Base-by-base conservation (phyloP, 1,139 yeast genomes). In the Yamadazyma blattariae region DNA sequence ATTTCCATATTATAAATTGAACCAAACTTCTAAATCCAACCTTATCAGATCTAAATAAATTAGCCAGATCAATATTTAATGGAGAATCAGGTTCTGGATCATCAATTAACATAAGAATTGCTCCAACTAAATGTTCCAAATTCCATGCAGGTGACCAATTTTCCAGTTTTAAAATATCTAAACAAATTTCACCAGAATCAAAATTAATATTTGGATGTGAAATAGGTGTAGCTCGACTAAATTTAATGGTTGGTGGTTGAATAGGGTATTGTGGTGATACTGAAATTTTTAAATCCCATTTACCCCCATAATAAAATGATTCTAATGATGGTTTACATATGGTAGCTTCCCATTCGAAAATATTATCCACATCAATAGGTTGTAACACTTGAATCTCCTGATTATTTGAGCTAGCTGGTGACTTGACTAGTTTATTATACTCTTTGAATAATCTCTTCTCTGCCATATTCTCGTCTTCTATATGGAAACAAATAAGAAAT, bases 71-170 rank as follows among this genome's bases (percentile, higher is more conserved):
- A 19, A 89, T 72, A 52, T 89, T 87, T 32, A 89, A 63, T 1
- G 97, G 97, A 25, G 90, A 80, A 47, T 84, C 84, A 0, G 95
- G 92, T 52, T 84, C 96, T 0, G 96, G 96, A 37, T 79, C 79
- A 37, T 74, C 78, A 16, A 89, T 59, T 43, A 89, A 69, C 52
- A 80, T 71, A 37, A 82, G 63, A 1, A 88, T 77, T 0, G 96
- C 95, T 21, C 78, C 71, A 32, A 86, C 67, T n/a, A 86, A 71
- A 38, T 84, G 71, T 35, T 79, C 66, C 29, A 89, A 55, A 28
- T 85, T 80, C 95, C 96, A 89, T 2, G 95, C 95, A 0, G 96
- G 96, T 0, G 92, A 76, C 96, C 96, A 89, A 42, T 73, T 74
- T 8, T 63, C 71, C 26, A 52, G 56, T 46, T 79, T 77, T 37